These are phyloP conservation scores for Pleurotus ostreatus DNA, from an alignment of 768 basidiomycete species.

Conservation along the genomic window DNA sequence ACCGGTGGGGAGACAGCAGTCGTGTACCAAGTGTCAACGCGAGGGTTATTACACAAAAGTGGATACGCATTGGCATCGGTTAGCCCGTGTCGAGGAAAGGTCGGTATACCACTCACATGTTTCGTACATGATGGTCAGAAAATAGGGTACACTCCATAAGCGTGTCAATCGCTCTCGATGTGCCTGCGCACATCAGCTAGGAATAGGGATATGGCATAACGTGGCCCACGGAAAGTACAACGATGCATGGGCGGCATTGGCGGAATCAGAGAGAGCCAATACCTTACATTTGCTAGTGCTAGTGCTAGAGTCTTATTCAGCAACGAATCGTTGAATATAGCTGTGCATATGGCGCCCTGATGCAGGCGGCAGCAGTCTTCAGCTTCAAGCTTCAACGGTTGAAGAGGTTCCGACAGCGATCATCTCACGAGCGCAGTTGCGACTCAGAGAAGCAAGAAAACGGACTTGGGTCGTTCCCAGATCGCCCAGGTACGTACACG, in stretches of 20 bases:
- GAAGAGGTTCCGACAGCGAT: too few species aligned
- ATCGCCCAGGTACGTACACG: slow-evolving; percentile 1
- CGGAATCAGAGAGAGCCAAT: not conserved
- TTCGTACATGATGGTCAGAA: slow-evolving; percentile 16
- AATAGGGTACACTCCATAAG: slow-evolving; percentile 12
- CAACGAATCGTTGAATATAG: not conserved
- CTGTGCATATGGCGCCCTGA: not conserved
- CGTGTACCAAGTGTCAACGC: slow-evolving; percentile 13
- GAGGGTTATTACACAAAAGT: slow-evolving; percentile 9
- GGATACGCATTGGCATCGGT: too few species aligned
- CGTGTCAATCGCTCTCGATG: slow-evolving; percentile 10
- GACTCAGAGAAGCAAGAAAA: not conserved
- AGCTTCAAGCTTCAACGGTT: too few species aligned
- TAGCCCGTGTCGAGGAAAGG: not conserved
- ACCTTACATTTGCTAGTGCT: not conserved
- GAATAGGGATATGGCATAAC: not conserved
- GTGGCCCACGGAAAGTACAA: not conserved
- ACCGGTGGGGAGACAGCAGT: too few species aligned
- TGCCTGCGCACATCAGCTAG: slow-evolving; percentile 1
- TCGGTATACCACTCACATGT: slow-evolving; percentile 6
- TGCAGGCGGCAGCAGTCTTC: too few species aligned
- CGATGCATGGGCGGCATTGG: not conserved
- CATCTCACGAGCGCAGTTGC: not conserved
- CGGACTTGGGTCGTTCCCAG: slow-evolving; percentile 1
- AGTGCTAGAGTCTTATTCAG: not conserved